Conservation (phyloP, 2,329 filamentous ascomycete species). For the Penicillium sp. region DNA sequence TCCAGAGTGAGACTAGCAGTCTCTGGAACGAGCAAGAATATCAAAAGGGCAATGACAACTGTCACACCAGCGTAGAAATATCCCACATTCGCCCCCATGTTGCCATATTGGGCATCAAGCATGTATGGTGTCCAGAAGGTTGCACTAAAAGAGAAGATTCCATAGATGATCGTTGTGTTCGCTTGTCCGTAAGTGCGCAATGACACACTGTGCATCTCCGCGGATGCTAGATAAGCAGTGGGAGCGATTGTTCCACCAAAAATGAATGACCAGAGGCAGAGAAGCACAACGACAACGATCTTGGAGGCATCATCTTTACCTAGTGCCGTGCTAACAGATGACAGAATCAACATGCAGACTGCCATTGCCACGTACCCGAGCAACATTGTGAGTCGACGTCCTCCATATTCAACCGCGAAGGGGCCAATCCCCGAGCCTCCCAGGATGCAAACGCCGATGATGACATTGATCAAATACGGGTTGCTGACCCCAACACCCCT, state of each 20-base stretch:
- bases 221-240: conserved; percentile 22
- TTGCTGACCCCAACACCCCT: conserved; percentile 24
- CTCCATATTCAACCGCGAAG: conserved; percentile 22
- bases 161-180: conserved; percentile 22
- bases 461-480: conserved; percentile 24
- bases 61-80: conserved; percentile 30
- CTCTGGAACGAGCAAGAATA: conserved; percentile 26
- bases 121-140: conserved; percentile 29
- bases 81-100: conserved; percentile 31
- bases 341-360: conserved; percentile 25
- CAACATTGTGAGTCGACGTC: conserved; percentile 23
- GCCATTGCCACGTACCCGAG: conserved; percentile 23
- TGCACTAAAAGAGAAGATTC: conserved; percentile 24
- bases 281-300: conserved; percentile 25
- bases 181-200: conserved; percentile 30
- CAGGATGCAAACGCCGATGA: conserved; percentile 20
- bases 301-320: conserved; percentile 17
- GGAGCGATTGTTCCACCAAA: conserved; percentile 28
- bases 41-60: conserved; percentile 14
- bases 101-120: conserved; percentile 23
- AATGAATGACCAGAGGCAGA: conserved; percentile 27
- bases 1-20: conserved; percentile 28
- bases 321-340: conserved; percentile 20
- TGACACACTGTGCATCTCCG: conserved; percentile 29
- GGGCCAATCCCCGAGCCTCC: conserved; percentile 20